These are phyloP conservation scores for Calonectria hawksworthii DNA, from an alignment of 2,329 filamentous ascomycete species.

Conservation along the genomic window DNA sequence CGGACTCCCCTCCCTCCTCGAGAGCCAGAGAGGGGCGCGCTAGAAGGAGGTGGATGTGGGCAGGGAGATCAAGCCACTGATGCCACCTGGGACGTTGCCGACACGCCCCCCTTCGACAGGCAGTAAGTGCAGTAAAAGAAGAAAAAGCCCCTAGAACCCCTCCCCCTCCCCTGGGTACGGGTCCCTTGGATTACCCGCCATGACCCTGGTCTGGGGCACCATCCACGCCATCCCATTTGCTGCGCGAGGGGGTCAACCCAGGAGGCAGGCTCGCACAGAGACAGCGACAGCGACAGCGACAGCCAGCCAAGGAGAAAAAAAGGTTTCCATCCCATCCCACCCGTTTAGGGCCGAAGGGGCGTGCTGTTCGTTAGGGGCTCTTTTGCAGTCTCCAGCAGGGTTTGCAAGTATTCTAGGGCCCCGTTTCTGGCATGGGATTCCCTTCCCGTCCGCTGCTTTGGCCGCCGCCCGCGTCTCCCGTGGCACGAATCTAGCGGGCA, in stretches of 20 bases:
- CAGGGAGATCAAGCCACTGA: constrained; percentile 1
- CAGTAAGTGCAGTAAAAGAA: too few species aligned
- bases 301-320: neutral
- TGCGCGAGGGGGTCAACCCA: neutral
- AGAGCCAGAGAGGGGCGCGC: neutral
- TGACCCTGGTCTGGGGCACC: constrained; percentile 11
- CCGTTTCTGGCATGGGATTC: constrained; percentile 3
- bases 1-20: neutral
- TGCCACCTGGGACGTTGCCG: neutral
- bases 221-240: constrained; percentile 19
- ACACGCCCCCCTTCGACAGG: neutral
- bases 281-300: neutral
- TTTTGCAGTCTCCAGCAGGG: constrained; percentile 1
- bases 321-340: neutral
- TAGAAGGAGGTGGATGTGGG: neutral
- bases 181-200: constrained; percentile 4
- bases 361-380: constrained; percentile 12
- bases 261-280: neutral
- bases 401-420: neutral
- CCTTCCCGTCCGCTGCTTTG: constrained; percentile 1
- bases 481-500: neutral
- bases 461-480: neutral
- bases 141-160: neutral
- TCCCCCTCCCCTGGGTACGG: neutral
- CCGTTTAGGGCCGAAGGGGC: neutral